phyloP scores from a whole-genome alignment of 352 stramenopile species.

The Albugo candida region DNA sequence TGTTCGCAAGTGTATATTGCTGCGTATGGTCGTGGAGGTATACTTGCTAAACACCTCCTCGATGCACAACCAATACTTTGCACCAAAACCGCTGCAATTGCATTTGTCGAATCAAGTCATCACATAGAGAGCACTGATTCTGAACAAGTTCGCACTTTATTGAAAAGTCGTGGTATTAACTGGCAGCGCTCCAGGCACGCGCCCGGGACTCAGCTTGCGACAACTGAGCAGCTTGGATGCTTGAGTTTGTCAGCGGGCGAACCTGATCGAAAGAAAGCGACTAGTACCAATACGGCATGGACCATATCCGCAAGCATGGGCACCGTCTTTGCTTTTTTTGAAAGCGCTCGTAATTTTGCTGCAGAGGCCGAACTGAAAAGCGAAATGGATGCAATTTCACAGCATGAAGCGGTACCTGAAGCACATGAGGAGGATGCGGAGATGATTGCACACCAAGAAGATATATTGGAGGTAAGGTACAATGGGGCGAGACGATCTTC shows the following conservation, averaged over 20 bases:
- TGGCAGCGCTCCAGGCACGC: slow-evolving; percentile 59
- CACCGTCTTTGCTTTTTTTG: slow-evolving; percentile 72
- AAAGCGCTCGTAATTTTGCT: slow-evolving; percentile 42
- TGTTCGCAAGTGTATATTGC: slow-evolving; percentile 67
- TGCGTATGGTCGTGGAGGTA: slow-evolving; percentile 48
- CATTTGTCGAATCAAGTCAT: slow-evolving; percentile 71
- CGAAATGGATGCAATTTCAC: slow-evolving; percentile 24
- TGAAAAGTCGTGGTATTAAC: slow-evolving; percentile 60
- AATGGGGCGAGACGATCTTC: slow-evolving; percentile 13
- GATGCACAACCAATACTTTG: slow-evolving; percentile 42
- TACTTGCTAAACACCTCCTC: slow-evolving; percentile 54
- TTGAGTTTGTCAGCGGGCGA: slow-evolving; percentile 58
- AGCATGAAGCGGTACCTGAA: neutral
- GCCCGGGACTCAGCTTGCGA: slow-evolving; percentile 41
- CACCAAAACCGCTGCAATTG: slow-evolving; percentile 42
- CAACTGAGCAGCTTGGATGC: slow-evolving; percentile 49
- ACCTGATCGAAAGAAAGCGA: slow-evolving; percentile 35
- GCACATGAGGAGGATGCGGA: slow-evolving; percentile 59
- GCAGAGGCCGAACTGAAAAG: slow-evolving; percentile 50
- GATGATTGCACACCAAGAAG: slow-evolving; percentile 26
- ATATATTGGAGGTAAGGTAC: neutral
- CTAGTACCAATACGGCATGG: slow-evolving; percentile 62
- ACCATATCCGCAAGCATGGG: slow-evolving; percentile 69
- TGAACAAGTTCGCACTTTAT: slow-evolving; percentile 34
- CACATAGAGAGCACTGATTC: slow-evolving; percentile 40